These are phyloP conservation scores for Telfairia occidentalis DNA, from an alignment of 331 rosid genomes.

Conservation along the genomic window DNA sequence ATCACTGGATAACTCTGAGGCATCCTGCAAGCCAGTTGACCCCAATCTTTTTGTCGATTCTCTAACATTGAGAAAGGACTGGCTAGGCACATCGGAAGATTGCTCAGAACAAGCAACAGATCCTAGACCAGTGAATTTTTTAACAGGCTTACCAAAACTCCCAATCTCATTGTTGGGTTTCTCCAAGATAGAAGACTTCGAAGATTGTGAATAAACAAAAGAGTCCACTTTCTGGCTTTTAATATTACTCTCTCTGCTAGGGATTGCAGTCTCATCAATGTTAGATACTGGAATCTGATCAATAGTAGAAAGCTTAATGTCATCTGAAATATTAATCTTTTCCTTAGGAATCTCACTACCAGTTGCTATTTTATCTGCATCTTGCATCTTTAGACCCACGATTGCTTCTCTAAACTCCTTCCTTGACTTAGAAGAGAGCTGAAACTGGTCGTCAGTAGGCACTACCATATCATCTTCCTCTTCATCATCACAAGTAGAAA, in stretches of 20 bases:
- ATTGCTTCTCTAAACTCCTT: conserved; percentile 28
- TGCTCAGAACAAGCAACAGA: conserved; percentile 20
- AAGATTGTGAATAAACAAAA: conserved; percentile 19
- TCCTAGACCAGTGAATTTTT: conserved; percentile 21
- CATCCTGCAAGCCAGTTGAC: conserved; percentile 21
- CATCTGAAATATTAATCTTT: background rate
- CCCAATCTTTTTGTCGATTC: conserved; percentile 20
- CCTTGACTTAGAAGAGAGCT: conserved; percentile 18
- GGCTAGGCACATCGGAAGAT: conserved; percentile 22
- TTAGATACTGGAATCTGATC: conserved; percentile 20
- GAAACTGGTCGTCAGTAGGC: conserved; percentile 23
- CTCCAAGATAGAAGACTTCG: conserved; percentile 15
- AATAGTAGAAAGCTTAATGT: conserved; percentile 1
- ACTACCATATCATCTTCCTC: conserved; percentile 25
- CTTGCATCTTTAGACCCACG: conserved; percentile 12
- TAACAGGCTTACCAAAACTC: conserved; percentile 22
- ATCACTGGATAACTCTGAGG: conserved; percentile 32
- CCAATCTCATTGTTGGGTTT: background rate
- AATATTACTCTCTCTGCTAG: conserved; percentile 12
- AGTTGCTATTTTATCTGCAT: conserved; percentile 21
- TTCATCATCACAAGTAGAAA: conserved; percentile 32
- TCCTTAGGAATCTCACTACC: background rate
- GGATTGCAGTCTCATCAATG: conserved; percentile 19
- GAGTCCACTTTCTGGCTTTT: conserved; percentile 24
- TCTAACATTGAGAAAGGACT: conserved; percentile 21